Evolutionary conservation across 1,284 basidiomycete species (phyloP), one percentile per base, ranked within the genome.

Genomic region (Cutaneotrichosporon cyanovorans): DNA sequence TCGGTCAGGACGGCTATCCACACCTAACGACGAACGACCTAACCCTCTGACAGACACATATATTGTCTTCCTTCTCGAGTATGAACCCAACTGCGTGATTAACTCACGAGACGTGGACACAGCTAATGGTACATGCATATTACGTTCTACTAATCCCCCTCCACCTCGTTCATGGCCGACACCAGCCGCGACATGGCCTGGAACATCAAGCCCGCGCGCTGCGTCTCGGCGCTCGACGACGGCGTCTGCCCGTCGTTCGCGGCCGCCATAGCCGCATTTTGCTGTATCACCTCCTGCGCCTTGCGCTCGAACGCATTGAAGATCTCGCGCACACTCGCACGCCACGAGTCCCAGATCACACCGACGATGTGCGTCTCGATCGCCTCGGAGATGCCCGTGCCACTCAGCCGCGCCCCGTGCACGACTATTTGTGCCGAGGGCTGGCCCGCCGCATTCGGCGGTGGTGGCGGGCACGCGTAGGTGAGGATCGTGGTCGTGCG

Each of bases 321-420:
- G 19, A 70, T 61, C 47, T 72, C 69, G 38, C 68, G 54, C 14
- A 72, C 50, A 15, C 63, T 59, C 21, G 69, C 68, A 28, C 70
- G 49, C 70, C 70, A 72, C 7, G 58, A 62, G 40, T 70, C 70
- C 70, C 70, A 72, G 5, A 71, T 59, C 9, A 72, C 65, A 7
- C 66, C 66, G 31, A 72, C 65, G 36, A 72, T 72, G 51, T 72
- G 70, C 33, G 62, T 59, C 45, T 72, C 70, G 35, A 72, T 70
- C 28, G 68, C 68, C 40, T 69, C 66, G 9, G 61, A 61, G 30
- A 72, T 51, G 14, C 68, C 70, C 8, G 70, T 72, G 7, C 66
- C 65, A 1, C 62, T 57, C 7, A 69, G 47, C 21, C 63, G 48
- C 1, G 68, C 70, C 20, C 68, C 68, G 45, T 70, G 68, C 15